Base-by-base conservation (phyloP, 495 filamentous ascomycete genomes). In the Penicillium nucicola region DNA sequence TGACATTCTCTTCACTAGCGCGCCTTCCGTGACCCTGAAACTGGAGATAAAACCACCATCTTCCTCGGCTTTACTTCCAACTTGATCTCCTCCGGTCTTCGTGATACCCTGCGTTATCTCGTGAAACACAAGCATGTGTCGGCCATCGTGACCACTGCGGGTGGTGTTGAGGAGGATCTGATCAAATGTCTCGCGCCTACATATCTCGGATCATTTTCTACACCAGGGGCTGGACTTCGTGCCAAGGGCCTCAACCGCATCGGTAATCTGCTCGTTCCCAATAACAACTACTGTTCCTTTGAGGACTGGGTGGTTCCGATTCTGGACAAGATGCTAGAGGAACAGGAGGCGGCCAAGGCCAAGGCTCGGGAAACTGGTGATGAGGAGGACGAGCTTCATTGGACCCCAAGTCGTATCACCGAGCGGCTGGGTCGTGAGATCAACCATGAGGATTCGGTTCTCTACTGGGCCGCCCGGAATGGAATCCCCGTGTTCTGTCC, bases 21-120 rank as follows among this genome's bases (percentile, higher is more conserved):
- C 46, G 74, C 82, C 15, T 97, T 85, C 77, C 75, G 78, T 32
- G 84, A 95, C 58, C 82, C 87, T 0, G 84, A 88, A 59, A 86
- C 86, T 3, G 78, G 76, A 22, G 78, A 84, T 12, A 80, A 78
- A 56, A 91, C 90, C 7, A 97, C 92, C 39, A 92, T 97, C 64
- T 97, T 97, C 71, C 84, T 97, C 15, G 95, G 95, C 35, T 99
- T 95, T 70, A 97, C 93, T 20, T 93, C 88, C 15, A 97, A 99
- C 65, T 76, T 99, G 46, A 95, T 98, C 56, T 97, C 93, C 1
- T 97, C 92, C 15, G 93, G 95, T 11, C 79, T 99, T 3, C 82
- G 93, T 15, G 89, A 93, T 53, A 93, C 90, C 19, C 71, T 99
- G 56, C 88, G 95, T 18, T 97, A 89, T 68, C 81, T 97, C 1